Percentiles rank a stretch among this genome's conserved stretches.
Evolutionary conservation across 768 basidiomycete genomes (phyloP).

Genomic region (Calocybe cyanea): DNA sequence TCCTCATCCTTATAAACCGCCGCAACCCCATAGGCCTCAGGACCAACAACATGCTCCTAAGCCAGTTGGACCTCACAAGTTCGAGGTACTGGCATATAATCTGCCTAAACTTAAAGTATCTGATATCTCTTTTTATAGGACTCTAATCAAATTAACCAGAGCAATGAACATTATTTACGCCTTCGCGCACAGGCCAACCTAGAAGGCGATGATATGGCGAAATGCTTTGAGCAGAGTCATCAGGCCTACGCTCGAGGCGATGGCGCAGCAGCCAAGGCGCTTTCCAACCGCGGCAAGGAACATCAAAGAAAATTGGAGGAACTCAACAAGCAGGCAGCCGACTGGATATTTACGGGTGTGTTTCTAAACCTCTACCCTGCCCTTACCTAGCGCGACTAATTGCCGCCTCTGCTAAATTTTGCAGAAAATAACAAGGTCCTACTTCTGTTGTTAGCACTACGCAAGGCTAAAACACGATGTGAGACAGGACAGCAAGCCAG

Average conservation of each 20-base stretch:
- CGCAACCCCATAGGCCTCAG: conserved; percentile 1
- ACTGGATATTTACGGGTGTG: conserved; percentile 83
- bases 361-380: conserved; percentile 9
- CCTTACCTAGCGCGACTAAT: conserved; percentile 3
- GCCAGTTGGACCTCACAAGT: background rate
- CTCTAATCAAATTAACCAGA: conserved; percentile 60
- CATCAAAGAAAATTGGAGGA: conserved; percentile 77
- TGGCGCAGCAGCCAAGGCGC: conserved; percentile 75
- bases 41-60: background rate
- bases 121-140: conserved; percentile 29
- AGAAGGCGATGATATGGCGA: conserved; percentile 78
- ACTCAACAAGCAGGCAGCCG: conserved; percentile 76
- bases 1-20: conserved; percentile 1
- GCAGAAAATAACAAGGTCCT: conserved; percentile 76
- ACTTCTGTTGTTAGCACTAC: background rate
- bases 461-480: no score
- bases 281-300: conserved; percentile 76
- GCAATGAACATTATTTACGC: conserved; percentile 62
- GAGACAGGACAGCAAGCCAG: conserved; percentile 60
- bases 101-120: no score
- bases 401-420: background rate
- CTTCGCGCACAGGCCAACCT: conserved; percentile 74
- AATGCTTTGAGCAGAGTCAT: conserved; percentile 66
- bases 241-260: conserved; percentile 71
- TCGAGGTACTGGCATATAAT: no score